Conservation (phyloP, 2,329 filamentous ascomycete genomes). For the Uncinocarpus reesii region DNA sequence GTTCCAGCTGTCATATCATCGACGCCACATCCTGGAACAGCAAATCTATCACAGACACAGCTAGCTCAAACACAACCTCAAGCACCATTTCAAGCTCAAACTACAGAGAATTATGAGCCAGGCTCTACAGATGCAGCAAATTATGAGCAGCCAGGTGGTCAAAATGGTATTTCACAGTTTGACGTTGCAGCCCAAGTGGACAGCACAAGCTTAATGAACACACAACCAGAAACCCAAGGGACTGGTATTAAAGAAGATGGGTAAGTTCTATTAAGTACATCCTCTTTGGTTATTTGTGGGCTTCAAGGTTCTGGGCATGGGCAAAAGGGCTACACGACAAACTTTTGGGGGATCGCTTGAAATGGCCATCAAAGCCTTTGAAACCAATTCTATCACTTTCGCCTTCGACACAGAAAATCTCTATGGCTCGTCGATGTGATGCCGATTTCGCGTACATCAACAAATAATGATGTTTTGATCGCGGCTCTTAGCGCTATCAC, state of each 20-base stretch:
- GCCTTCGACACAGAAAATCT: not conserved
- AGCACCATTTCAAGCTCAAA: not conserved
- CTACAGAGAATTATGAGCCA: not conserved
- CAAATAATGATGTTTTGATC: not conserved
- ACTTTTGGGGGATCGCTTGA: not conserved
- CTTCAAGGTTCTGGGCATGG: constrained; percentile 3
- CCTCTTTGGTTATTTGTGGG: constrained; percentile 17
- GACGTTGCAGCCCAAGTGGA: constrained; percentile 22
- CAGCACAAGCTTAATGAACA: constrained; percentile 18
- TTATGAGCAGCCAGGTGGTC: constrained; percentile 9
- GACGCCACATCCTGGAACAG: constrained; percentile 21
- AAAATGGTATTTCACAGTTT: constrained; percentile 23
- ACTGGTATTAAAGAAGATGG: constrained; percentile 72
- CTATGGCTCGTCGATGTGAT: not conserved
- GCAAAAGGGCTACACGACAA: not conserved
- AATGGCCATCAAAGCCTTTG: not conserved
- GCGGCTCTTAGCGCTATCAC: not conserved
- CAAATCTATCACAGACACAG: not conserved
- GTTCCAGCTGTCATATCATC: constrained; percentile 33
- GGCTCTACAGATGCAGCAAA: not conserved
- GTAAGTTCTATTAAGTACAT: constrained; percentile 49
- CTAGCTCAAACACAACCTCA: not conserved
- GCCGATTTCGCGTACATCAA: not conserved
- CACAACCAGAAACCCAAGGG: constrained; percentile 29
- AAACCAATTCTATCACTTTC: not conserved